Evolutionary conservation across 2,329 filamentous ascomycete genomes (phyloP).

Genomic region (Aspergillus sp.): DNA sequence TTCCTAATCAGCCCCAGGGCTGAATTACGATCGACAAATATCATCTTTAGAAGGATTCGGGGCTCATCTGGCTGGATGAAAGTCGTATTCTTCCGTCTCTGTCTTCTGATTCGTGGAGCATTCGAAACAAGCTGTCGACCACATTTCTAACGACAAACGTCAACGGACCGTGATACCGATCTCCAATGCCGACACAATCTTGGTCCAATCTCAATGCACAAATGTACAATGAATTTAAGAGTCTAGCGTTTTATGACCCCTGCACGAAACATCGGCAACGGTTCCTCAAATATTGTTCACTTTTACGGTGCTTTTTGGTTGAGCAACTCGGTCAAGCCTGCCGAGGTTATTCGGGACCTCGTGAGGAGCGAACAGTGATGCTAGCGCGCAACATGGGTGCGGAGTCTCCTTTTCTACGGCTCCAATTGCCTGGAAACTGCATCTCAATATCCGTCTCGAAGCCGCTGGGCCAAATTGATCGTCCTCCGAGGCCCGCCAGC

Average conservation of each 20-base stretch:
- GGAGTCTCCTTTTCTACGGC: constrained; percentile 56
- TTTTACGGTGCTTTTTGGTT: constrained; percentile 65
- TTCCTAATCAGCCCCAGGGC: constrained; percentile 9
- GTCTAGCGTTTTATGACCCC: constrained; percentile 68
- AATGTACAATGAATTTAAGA: constrained; percentile 77
- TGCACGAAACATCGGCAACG: constrained; percentile 56
- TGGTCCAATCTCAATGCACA: constrained; percentile 73
- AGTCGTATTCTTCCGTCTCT: constrained; percentile 47
- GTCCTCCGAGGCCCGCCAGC: constrained; percentile 56
- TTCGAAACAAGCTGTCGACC: constrained; percentile 56
- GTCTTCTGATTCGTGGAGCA: constrained; percentile 43
- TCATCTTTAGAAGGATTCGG: constrained; percentile 1
- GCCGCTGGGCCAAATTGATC: constrained; percentile 59
- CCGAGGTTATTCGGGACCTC: constrained; percentile 60
- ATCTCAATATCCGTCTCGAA: constrained; percentile 56
- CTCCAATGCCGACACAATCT: constrained; percentile 72
- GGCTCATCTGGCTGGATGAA: constrained; percentile 56
- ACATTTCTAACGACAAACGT: constrained; percentile 50
- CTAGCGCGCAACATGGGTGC: constrained; percentile 39
- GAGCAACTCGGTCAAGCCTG: constrained; percentile 53
- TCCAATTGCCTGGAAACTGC: constrained; percentile 60
- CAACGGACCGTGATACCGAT: constrained; percentile 55
- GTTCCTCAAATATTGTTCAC: constrained; percentile 65
- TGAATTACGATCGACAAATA: constrained; percentile 3
- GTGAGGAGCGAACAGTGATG: constrained; percentile 51